Percentiles rank a stretch among this genome's conserved stretches.
Conservation (phyloP, 2,329 filamentous ascomycete genomes). For the Aspergillus sp. region DNA sequence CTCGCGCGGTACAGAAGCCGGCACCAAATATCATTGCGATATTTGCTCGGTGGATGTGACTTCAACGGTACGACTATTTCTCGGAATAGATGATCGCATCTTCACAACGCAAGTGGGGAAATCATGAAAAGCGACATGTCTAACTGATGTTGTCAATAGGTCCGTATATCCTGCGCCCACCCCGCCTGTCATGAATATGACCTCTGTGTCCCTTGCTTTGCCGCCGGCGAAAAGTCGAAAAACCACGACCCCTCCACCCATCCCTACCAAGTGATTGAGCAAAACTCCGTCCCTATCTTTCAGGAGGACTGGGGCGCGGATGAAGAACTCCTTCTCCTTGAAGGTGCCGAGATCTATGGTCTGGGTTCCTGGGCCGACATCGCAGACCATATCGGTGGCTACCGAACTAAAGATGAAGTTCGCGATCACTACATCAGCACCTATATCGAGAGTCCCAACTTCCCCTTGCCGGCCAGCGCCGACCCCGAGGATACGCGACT, state of each 20-base stretch:
- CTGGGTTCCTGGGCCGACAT: conserved; percentile 97
- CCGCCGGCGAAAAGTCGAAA: conserved; percentile 74
- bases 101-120: background rate
- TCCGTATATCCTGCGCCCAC: conserved; percentile 90
- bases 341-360: conserved; percentile 94
- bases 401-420: conserved; percentile 90
- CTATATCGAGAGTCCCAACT: conserved; percentile 77
- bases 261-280: conserved; percentile 90
- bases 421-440: conserved; percentile 88
- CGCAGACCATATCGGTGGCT: conserved; percentile 95
- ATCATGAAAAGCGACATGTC: background rate
- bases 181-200: conserved; percentile 87
- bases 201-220: conserved; percentile 92
- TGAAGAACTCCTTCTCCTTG: conserved; percentile 87
- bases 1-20: conserved; percentile 77
- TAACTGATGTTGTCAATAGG: conserved; percentile 50
- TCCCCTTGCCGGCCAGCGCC: conserved; percentile 83
- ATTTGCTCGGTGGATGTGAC: conserved; percentile 96
- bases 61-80: conserved; percentile 68
- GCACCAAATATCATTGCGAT: conserved; percentile 95
- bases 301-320: conserved; percentile 94
- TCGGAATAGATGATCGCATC: background rate
- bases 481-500: conserved; percentile 77
- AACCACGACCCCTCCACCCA: conserved; percentile 85
- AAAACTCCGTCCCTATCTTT: conserved; percentile 97